Base-by-base conservation (phyloP, 179 eudicot species). In the Drosera spatulata region DNA sequence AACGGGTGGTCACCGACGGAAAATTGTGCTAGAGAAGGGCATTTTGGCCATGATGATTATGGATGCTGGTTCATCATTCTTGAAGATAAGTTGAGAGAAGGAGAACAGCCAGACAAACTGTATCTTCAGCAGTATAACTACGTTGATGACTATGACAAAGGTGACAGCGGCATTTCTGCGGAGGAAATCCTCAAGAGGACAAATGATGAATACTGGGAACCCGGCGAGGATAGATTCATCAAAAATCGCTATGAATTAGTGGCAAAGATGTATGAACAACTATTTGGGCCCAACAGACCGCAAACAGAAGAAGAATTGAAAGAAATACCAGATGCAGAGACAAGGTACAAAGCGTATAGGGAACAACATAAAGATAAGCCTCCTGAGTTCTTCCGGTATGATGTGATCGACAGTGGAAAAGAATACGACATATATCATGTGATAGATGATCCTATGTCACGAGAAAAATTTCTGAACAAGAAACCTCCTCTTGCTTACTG, bases 231-330 rank as follows among this genome's bases (percentile, higher is more conserved):
- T 61, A 80, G 86, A 10, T 83, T 66, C 62, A 13, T 86, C 42
- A 88, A 82, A 60, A 73, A 79, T 59, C 86, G 97, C 33, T 81
- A 58, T 73, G 99, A 89, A 73, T 75, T 66, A 45, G 95, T 79
- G 53, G 73, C 86, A 55, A 93, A 89, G 75, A 68, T 89, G 61
- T 93, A 80, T 73, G 99, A 93, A 70, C 80, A 89, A 67, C 59
- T 89, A 58, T 93, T 89, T 80, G 99, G 99, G 57, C 99, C 99
- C 60, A 93, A 93, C 69, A 94, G 99, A 58, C 97, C 99, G 41
- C 90, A 93, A 73, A 79, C 88, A 14, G 77, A 81, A 71, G 96
- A 84, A 61, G 95, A 93, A 62, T 54, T 93, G 71, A 97, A 73
- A 74, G 97, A 89, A 41, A 78, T 93, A 72, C 88, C 93, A 50